Base-by-base conservation (phyloP, 2,329 filamentous ascomycete species). In the Colletotrichum incanum region DNA sequence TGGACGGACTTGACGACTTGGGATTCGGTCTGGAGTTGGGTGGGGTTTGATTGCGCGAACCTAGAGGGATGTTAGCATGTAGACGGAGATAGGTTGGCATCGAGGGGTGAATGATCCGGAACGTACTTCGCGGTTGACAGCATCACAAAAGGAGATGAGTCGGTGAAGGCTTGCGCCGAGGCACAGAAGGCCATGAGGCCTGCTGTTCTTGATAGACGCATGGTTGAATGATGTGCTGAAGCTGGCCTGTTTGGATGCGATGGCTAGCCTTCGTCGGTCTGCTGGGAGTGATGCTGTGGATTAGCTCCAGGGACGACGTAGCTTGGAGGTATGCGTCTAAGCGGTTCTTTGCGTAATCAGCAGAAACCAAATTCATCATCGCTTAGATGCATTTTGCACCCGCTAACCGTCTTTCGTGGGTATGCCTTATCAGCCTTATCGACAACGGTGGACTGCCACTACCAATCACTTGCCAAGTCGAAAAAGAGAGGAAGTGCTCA, bases 61-160 rank as follows among this genome's bases (percentile, higher is more conserved):
- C 80, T 83, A 60, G 45, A 16, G 47, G 49, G 34, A 28, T 26
- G 65, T 65, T 63, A 73, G 62, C 45, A 55, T 37, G 56, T 61
- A 50, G 68, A 73, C 65, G 18, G 39, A 20, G 26, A 58, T 63
- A 9, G 60, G 37, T 52, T 31, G 47, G 37, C n/a, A 41, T 39
- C 6, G 11, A 43, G 39, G 34, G 18, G 65, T 37, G 54, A 41
- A 37, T 26, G 26, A 11, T 43, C 58, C 23, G 37, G 12, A 20
- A 79, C 92, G 78, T 92, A 98, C 95, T 92, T 86, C 74, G 93
- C 89, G 56, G 93, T 96, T 41, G 96, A 98, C 81, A 97, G 92
- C 76, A 98, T 85, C 80, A 98, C 89, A 82, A 98, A 96, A 23
- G 96, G 96, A 66, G 94, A 95, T 2, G 95, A 94, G 82, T 98